Evolutionary conservation across 2,329 filamentous ascomycete genomes (phyloP).

Genomic region (Chaetomium olivaceum): DNA sequence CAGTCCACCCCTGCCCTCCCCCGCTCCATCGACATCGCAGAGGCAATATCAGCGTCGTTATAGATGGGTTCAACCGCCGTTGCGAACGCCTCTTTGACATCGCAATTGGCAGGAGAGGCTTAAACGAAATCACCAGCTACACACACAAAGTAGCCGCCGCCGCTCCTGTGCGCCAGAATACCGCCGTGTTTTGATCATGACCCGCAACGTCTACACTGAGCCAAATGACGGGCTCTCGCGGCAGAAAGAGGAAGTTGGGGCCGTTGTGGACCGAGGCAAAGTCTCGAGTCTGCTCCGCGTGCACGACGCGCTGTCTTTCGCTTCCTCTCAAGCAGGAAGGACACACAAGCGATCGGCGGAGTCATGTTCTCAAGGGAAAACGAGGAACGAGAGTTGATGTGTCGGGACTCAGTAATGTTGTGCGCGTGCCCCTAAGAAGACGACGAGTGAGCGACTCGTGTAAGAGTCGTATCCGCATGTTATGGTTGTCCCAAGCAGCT

Average conservation of each 20-base stretch:
- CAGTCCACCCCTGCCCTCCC: conserved; percentile 19
- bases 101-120: conserved; percentile 28
- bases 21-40: conserved; percentile 11
- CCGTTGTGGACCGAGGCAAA: conserved; percentile 27
- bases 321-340: conserved; percentile 27
- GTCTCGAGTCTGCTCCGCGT: conserved; percentile 13
- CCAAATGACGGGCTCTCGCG: conserved; percentile 1
- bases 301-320: conserved; percentile 18
- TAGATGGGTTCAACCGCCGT: conserved; percentile 29
- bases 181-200: conserved; percentile 13
- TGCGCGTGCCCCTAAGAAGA: neutral
- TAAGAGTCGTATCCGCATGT: neutral
- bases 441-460: neutral
- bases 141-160: conserved; percentile 25
- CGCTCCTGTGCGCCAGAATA: conserved; percentile 19
- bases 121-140: conserved; percentile 34
- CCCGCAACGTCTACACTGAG: neutral
- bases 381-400: neutral
- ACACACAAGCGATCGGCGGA: conserved; percentile 24
- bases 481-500: neutral
- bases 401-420: neutral
- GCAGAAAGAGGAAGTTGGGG: conserved; percentile 23
- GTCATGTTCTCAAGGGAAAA: conserved; percentile 2
- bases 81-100: conserved; percentile 27
- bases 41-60: conserved; percentile 33